Percentiles rank a stretch among this genome's conserved stretches.
Evolutionary conservation across 73 alveolate species (phyloP).

Genomic region (Blepharisma stoltei): DNA sequence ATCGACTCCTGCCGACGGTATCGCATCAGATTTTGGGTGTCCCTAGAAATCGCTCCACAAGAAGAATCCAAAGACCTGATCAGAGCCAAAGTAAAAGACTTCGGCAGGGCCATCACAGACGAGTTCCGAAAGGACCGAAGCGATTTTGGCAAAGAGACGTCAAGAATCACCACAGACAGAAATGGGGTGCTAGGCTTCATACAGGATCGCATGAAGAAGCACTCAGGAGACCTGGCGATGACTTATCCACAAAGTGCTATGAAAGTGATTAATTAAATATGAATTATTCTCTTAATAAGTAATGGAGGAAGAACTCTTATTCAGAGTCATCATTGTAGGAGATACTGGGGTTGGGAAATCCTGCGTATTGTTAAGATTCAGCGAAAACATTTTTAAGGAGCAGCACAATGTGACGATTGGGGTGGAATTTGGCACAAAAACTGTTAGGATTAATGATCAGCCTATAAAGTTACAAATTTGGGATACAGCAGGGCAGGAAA

Average conservation of each 20-base stretch:
- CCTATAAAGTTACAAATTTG: conserved; percentile 40
- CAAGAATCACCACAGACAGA: no score
- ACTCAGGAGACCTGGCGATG: no score
- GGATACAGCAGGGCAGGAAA: conserved; percentile 57
- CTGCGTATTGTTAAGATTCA: conserved; percentile 39
- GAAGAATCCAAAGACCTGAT: no score
- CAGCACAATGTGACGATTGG: conserved; percentile 47
- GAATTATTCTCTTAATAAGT: not conserved
- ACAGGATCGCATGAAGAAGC: no score
- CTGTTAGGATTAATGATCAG: conserved; percentile 18
- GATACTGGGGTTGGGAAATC: conserved; percentile 56
- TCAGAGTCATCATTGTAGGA: conserved; percentile 57
- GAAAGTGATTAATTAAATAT: no score
- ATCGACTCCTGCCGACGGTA: conserved; percentile 20
- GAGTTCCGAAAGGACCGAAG: no score
- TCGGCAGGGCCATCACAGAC: no score
- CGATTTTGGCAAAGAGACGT: no score
- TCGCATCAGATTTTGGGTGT: not conserved
- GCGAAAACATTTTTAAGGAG: conserved; percentile 37
- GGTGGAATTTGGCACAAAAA: conserved; percentile 43
- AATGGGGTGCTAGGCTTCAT: no score
- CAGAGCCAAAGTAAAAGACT: no score
- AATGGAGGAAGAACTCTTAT: conserved; percentile 43
- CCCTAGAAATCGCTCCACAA: not conserved
- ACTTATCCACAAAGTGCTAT: no score